Percentiles rank a stretch among this genome's conserved stretches.
Evolutionary conservation across 805 yeast genomes (phyloP).

Genomic region (Alloascoidea hylecoeti): DNA sequence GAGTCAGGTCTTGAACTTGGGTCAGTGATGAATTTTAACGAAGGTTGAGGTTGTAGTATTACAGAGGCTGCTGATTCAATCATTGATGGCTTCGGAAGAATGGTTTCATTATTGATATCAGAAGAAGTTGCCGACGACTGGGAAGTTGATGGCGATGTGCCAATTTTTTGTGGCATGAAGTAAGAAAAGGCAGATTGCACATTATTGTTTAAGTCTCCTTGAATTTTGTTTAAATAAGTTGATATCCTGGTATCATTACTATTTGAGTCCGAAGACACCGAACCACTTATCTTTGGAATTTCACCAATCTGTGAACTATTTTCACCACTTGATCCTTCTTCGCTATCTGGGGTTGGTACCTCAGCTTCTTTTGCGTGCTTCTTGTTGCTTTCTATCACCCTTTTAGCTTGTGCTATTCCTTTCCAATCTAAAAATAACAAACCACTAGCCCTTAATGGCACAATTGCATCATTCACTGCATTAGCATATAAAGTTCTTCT

Average conservation of each 20-base stretch:
- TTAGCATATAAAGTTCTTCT: slow-evolving; percentile 67
- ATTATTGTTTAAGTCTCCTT: background rate
- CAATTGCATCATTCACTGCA: slow-evolving; percentile 68
- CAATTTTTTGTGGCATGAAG: slow-evolving; percentile 3
- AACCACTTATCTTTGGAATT: slow-evolving; percentile 15
- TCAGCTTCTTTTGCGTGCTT: slow-evolving; percentile 5
- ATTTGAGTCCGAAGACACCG: background rate
- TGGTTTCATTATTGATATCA: slow-evolving; percentile 8
- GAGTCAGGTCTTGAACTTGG: slow-evolving; percentile 44
- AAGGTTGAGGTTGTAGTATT: slow-evolving; percentile 58
- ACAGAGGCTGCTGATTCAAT: slow-evolving; percentile 57
- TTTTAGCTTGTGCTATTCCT: slow-evolving; percentile 21
- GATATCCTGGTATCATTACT: background rate
- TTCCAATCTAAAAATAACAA: slow-evolving; percentile 55
- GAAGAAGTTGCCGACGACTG: too few relatives aligned
- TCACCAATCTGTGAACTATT: slow-evolving; percentile 11
- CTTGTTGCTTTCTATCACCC: slow-evolving; percentile 6
- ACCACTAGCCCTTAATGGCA: slow-evolving; percentile 63
- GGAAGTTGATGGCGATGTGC: too few relatives aligned
- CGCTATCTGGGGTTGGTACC: background rate
- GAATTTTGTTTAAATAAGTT: background rate
- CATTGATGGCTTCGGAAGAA: slow-evolving; percentile 51
- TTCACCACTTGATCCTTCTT: background rate
- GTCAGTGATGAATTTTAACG: slow-evolving; percentile 42
- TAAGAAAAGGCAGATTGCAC: slow-evolving; percentile 2